Evolutionary conservation across 208 protist species (phyloP).

Genomic region (Acanthamoeba triangularis): DNA sequence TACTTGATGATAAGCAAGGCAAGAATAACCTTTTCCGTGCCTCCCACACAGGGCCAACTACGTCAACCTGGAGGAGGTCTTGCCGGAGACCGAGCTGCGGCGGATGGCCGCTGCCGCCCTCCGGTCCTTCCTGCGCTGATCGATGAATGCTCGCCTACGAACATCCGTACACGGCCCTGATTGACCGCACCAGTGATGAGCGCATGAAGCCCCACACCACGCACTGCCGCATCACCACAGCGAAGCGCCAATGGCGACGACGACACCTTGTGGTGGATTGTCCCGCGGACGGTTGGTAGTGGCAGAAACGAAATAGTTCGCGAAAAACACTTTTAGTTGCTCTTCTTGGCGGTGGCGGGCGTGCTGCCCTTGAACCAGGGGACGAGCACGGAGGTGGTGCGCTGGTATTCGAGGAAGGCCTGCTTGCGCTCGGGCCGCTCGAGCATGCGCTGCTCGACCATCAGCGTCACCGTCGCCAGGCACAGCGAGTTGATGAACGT

Average conservation of each 20-base stretch:
- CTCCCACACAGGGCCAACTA: background rate
- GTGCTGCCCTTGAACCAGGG: slow-evolving; percentile 53
- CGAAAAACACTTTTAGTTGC: background rate
- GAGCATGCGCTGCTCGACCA: slow-evolving; percentile 75
- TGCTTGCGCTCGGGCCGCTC: slow-evolving; percentile 1
- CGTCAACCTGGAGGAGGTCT: background rate
- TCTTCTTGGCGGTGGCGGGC: background rate
- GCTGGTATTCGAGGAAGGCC: slow-evolving; percentile 63
- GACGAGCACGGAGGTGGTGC: slow-evolving; percentile 67
- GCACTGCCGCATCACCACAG: background rate
- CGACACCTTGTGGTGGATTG: too few relatives aligned
- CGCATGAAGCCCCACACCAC: too few relatives aligned
- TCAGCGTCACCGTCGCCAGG: slow-evolving; percentile 71
- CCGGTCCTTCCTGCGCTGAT: background rate
- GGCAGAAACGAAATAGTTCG: too few relatives aligned
- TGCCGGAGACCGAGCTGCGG: background rate
- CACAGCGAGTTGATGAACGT: slow-evolving; percentile 73
- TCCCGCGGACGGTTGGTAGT: too few relatives aligned
- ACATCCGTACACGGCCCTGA: too few relatives aligned
- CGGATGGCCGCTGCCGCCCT: background rate
- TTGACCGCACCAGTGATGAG: too few relatives aligned
- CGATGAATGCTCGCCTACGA: too few relatives aligned
- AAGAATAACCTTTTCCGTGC: too few relatives aligned
- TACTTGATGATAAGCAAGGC: too few relatives aligned
- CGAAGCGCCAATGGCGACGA: too few relatives aligned